Base-by-base conservation (phyloP, 2,329 filamentous ascomycete species). In the Fusarium sp. region DNA sequence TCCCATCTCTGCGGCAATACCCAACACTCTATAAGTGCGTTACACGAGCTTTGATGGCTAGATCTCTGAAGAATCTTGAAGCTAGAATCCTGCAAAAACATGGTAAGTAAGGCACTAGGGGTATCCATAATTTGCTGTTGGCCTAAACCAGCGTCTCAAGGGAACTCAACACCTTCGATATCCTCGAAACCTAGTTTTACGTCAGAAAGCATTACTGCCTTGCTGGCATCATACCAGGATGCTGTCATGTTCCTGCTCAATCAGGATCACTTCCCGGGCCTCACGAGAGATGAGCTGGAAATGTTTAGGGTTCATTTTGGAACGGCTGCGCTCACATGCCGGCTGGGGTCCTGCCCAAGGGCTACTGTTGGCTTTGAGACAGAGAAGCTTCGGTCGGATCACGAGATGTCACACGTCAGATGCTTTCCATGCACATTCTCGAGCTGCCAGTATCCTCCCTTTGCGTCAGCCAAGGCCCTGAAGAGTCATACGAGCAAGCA, bases 401-500 rank as follows among this genome's bases (percentile, higher is more conserved):
- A 75, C 18, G 68, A 74, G 2, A 35, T n/a, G 2, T 57, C 66
- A 1, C 68, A 75, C 18, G 2, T 74, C n/a, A 54, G 37, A n/a
- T 62, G 57, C 45, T 69, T 72, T 6, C 39, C 32, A 58, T 62
- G 62, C 9, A 48, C 34, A 0, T 13, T 23, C 13, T 7, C 35
- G 1, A 62, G 35, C 0, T 71, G 66, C 1, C 43, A 66, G 11
- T 56, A 35, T 6, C 69, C 67, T 0, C 50, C 62, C 6, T 41
- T 59, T 1, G 6, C 4, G 0, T 71, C 67, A 9, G 32, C 25
- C 3, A 41, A 34, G 3, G 34, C 67, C 6, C 14, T 71, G 6
- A 59, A 9, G 1, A 23, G 3, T 1, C 67, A 70, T 9, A 48
- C 1, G 23, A 66, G 14, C 18, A 71, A 63, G 5, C 6, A 70